These are phyloP conservation scores for Lipomyces mesembrius DNA, from an alignment of 805 yeast species.

Conservation along the genomic window DNA sequence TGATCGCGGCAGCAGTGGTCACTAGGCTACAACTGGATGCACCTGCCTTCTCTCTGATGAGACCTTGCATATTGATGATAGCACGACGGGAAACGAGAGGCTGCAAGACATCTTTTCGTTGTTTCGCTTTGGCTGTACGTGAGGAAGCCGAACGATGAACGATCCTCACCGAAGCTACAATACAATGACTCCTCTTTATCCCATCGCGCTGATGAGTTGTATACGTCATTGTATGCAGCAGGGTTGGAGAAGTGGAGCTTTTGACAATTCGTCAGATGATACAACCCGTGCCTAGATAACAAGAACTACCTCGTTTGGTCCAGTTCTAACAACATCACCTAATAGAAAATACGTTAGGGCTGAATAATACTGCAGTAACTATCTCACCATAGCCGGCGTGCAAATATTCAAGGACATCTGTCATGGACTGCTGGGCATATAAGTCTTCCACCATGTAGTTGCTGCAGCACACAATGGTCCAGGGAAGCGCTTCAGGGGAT, in stretches of 20 bases:
- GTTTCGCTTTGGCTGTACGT: background rate
- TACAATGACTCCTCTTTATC: slow-evolving; percentile 4
- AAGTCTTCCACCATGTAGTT: slow-evolving; percentile 1
- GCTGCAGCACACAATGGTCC: slow-evolving; percentile 3
- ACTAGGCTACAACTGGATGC: background rate
- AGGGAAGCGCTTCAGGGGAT: background rate
- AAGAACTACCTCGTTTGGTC: background rate
- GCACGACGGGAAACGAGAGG: slow-evolving; percentile 1
- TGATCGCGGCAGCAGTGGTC: background rate
- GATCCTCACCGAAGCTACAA: background rate
- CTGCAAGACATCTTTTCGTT: background rate
- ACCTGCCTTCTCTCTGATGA: background rate
- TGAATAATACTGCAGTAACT: background rate
- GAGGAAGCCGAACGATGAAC: slow-evolving; percentile 2
- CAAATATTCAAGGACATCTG: background rate
- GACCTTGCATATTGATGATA: slow-evolving; percentile 1
- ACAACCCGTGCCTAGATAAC: background rate
- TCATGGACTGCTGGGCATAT: background rate
- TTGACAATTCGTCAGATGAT: background rate
- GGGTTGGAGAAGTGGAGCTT: background rate
- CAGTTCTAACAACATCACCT: slow-evolving; percentile 1
- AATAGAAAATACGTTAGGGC: background rate
- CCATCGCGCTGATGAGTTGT: slow-evolving; percentile 1
- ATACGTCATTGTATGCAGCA: background rate
- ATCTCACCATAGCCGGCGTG: slow-evolving; percentile 1